These are phyloP conservation scores for Xylaria bambusicola DNA, from an alignment of 495 filamentous ascomycete genomes.

Conservation along the genomic window DNA sequence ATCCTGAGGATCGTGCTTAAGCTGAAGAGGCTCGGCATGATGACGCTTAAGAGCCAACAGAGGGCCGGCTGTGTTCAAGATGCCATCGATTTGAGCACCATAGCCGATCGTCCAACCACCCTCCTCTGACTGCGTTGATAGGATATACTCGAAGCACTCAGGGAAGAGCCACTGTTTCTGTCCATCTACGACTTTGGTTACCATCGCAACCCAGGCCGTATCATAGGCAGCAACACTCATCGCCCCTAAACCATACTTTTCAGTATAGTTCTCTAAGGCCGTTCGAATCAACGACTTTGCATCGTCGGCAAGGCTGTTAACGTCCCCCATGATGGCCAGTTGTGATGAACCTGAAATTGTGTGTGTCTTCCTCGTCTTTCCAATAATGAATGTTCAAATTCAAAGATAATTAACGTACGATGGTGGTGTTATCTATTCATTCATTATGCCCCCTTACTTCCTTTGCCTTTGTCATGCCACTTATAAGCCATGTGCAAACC, in stretches of 20 bases:
- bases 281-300: conserved; percentile 18
- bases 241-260: conserved; percentile 19
- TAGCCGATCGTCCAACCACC: conserved; percentile 30
- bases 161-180: conserved; percentile 36
- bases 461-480: neutral
- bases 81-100: conserved; percentile 32
- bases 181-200: conserved; percentile 31
- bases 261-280: conserved; percentile 17
- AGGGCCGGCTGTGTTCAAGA: conserved; percentile 41
- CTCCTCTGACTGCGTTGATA: conserved; percentile 21
- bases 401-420: conserved; percentile 15
- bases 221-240: conserved; percentile 40
- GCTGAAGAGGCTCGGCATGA: conserved; percentile 20
- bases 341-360: neutral
- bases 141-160: conserved; percentile 20
- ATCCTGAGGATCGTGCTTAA: conserved; percentile 15
- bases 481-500: conserved; percentile 4
- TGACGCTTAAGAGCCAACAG: conserved; percentile 33
- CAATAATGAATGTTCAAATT: neutral
- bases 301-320: conserved; percentile 17
- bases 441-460: neutral
- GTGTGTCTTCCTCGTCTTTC: neutral
- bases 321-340: conserved; percentile 6
- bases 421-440: conserved; percentile 19
- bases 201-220: conserved; percentile 53